These are phyloP conservation scores for Gypsophila paniculata DNA, from an alignment of 179 eudicot species.

Conservation along the genomic window DNA sequence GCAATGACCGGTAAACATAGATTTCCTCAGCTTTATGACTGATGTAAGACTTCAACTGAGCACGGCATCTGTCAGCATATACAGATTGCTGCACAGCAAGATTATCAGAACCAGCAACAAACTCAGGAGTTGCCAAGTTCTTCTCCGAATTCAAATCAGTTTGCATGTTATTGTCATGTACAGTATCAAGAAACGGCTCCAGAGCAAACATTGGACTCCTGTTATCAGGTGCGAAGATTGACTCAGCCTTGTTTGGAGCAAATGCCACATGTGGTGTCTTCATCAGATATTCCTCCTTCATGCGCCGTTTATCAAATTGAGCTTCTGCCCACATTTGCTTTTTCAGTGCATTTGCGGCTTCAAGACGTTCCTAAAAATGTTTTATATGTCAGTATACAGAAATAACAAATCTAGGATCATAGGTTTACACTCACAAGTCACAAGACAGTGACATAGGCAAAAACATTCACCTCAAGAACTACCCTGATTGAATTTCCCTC, in stretches of 20 bases:
- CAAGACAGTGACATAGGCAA: neutral
- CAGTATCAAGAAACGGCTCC: conserved; percentile 39
- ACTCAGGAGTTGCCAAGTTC: conserved; percentile 35
- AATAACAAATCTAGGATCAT: neutral
- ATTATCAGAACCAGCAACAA: conserved; percentile 45
- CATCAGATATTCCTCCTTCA: conserved; percentile 61
- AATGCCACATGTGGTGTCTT: conserved; percentile 46
- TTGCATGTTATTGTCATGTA: conserved; percentile 28
- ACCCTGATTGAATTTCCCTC: conserved; percentile 79
- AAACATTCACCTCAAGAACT: conserved; percentile 57
- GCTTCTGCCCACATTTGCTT: conserved; percentile 98
- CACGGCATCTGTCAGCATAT: conserved; percentile 63
- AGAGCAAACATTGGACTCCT: conserved; percentile 45
- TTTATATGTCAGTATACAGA: conserved; percentile 14
- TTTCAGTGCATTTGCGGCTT: conserved; percentile 75
- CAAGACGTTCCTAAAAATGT: conserved; percentile 70
- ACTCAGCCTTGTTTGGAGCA: conserved; percentile 41
- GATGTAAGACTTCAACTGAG: conserved; percentile 65
- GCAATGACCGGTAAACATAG: conserved; percentile 79
- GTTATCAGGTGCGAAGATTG: conserved; percentile 39
- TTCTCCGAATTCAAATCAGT: conserved; percentile 39
- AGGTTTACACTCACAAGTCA: conserved; percentile 1
- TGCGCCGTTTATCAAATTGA: conserved; percentile 71
- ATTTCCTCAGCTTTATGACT: conserved; percentile 78
- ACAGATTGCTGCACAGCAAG: conserved; percentile 48